A percentile compares a stretch with the other conserved stretches of the same genome.
Conservation (phyloP, 2,329 filamentous ascomycete species). For the Aspergillus terreus region DNA sequence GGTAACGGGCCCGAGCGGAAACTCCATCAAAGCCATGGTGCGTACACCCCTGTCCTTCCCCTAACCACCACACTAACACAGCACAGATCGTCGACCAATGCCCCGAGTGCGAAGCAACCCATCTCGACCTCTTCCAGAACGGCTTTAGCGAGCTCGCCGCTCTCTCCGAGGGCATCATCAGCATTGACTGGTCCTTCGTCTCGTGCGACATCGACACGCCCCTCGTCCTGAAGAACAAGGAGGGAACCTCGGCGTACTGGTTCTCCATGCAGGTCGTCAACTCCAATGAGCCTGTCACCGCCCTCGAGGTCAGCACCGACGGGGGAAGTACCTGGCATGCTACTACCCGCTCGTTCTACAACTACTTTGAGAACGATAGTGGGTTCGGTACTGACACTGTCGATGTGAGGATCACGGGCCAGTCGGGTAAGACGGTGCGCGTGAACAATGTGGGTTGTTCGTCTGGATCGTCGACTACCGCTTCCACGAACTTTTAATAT, state of each 20-base stretch:
- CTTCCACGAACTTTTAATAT: constrained; percentile 21
- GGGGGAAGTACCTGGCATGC: constrained; percentile 56
- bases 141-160: constrained; percentile 49
- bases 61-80: not conserved
- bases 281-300: constrained; percentile 53
- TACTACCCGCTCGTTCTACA: constrained; percentile 54
- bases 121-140: constrained; percentile 54
- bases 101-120: constrained; percentile 51
- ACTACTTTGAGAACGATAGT: constrained; percentile 59
- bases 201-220: constrained; percentile 51
- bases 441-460: constrained; percentile 47
- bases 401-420: constrained; percentile 54
- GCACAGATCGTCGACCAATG: constrained; percentile 55
- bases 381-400: constrained; percentile 56
- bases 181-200: constrained; percentile 49
- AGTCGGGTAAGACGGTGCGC: constrained; percentile 48
- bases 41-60: constrained; percentile 11
- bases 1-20: constrained; percentile 50
- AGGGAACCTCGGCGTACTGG: constrained; percentile 47
- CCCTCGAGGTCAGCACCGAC: constrained; percentile 60
- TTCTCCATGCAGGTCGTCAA: constrained; percentile 65
- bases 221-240: constrained; percentile 52
- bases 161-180: constrained; percentile 46
- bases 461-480: constrained; percentile 18
- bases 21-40: constrained; percentile 63